Evolutionary conservation across 352 stramenopile genomes (phyloP), one percentile per base, ranked within the genome.

Genomic region (Discostella stelligera): DNA sequence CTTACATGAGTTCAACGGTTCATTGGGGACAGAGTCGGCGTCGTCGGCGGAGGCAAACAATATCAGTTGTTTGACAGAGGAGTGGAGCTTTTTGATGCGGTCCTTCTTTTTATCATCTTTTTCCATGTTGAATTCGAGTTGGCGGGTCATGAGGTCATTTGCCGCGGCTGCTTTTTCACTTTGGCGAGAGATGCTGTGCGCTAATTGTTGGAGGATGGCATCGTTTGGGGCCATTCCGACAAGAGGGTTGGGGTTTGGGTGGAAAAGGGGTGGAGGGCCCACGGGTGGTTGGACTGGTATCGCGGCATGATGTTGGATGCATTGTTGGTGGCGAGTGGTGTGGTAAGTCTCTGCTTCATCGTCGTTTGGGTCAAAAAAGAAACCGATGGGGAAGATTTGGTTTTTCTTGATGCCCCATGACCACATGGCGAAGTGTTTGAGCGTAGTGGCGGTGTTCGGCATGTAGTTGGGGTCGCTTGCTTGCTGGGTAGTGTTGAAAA

Each of bases 71-170:
- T 39, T 39, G 6, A 13, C 20, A 0, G 60, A 67, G 1, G 21
- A 16, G 60, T 67, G 60, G 5, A 67, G 16, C 20, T 67, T 67
- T 14, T 56, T 67, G 37, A 39, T 3, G 8, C 13, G n/a, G n/a
- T 63, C 27, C 25, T 46, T 63, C 23, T 63, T 63, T 9, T 3
- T 46, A 4, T 63, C 55, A n/a, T n/a, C n/a, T n/a, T n/a, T n/a
- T n/a, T n/a, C n/a, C n/a, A n/a, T n/a, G n/a, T n/a, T n/a, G n/a
- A n/a, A n/a, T n/a, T n/a, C n/a, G n/a, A n/a, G n/a, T n/a, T n/a
- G n/a, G n/a, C n/a, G n/a, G n/a, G n/a, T n/a, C n/a, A n/a, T n/a
- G n/a, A n/a, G n/a, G 3, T 41, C 32, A 3, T 41, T 41, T 3
- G 3, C 4, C n/a, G n/a, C n/a, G n/a, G 32, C 9, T 9, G 32